A percentile compares a stretch with the other conserved stretches of the same genome.
Evolutionary conservation across 202 grass and related monocot species (phyloP).

Genomic region (Schoenoplectus tabernaemontani): DNA sequence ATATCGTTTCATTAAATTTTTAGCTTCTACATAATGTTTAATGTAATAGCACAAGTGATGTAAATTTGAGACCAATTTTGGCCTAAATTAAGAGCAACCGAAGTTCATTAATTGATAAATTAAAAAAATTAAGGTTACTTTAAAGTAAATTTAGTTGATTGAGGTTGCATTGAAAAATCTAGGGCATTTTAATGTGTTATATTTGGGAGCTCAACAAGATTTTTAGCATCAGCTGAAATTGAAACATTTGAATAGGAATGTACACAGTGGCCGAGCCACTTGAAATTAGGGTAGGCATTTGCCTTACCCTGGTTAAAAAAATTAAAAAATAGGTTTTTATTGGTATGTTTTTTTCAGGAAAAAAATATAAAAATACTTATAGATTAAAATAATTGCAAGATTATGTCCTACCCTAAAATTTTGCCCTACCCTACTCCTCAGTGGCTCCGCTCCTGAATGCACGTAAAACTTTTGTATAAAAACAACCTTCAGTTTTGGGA

Average conservation of each 20-base stretch:
- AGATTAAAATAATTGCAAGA: no score
- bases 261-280: no score
- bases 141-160: background rate
- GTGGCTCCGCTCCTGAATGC: no score
- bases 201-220: background rate
- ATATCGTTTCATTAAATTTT: background rate
- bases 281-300: no score
- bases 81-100: background rate
- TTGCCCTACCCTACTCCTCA: no score
- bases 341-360: no score
- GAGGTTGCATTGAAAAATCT: background rate
- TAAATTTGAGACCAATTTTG: background rate
- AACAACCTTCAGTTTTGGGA: conserved; percentile 42
- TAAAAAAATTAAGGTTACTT: background rate
- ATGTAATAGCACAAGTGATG: background rate
- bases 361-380: no score
- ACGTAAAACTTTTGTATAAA: background rate
- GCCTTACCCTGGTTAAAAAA: no score
- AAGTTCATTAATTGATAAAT: background rate
- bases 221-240: background rate
- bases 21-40: background rate
- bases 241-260: background rate
- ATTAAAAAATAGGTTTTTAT: no score
- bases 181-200: background rate
- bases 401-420: no score